Percentiles rank a stretch among this genome's conserved stretches.
Evolutionary conservation across 1,139 yeast genomes (phyloP).

Genomic region (Yamadazyma siamensis): DNA sequence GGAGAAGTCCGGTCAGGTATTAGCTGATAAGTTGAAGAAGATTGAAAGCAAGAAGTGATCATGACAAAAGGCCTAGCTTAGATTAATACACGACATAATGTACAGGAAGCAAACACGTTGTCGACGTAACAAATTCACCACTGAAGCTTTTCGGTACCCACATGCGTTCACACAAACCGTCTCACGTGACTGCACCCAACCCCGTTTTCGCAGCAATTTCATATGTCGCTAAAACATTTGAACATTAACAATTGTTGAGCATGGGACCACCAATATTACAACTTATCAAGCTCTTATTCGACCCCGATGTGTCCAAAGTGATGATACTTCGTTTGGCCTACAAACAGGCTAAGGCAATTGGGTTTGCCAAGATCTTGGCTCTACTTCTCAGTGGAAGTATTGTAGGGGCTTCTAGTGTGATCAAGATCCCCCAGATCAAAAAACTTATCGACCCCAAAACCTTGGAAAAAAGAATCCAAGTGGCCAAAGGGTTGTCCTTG

Average conservation of each 20-base stretch:
- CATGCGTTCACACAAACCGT: no score
- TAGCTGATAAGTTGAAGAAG: conserved; percentile 62
- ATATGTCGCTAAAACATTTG: no score
- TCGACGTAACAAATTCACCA: no score
- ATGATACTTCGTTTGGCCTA: conserved; percentile 38
- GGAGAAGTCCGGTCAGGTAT: conserved; percentile 64
- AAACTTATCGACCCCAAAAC: conserved; percentile 31
- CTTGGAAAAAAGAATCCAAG: conserved; percentile 26
- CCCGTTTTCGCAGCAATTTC: no score
- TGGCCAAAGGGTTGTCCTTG: conserved; percentile 39
- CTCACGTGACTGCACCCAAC: no score
- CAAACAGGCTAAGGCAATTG: conserved; percentile 34
- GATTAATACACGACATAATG: neutral
- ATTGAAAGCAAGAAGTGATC: conserved; percentile 8
- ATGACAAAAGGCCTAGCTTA: neutral
- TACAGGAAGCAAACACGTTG: neutral
- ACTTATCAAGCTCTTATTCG: conserved; percentile 31
- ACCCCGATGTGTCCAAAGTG: conserved; percentile 41
- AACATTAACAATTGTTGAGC: no score
- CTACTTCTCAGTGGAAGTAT: conserved; percentile 32
- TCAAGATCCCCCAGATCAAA: conserved; percentile 42
- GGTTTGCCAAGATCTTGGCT: conserved; percentile 35
- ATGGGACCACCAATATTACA: conserved; percentile 25
- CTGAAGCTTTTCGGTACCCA: no score
- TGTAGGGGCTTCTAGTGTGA: conserved; percentile 40